phyloP scores from a whole-genome alignment of 2,329 filamentous ascomycete species.

The Neoscytalidium dimidiatum region DNA sequence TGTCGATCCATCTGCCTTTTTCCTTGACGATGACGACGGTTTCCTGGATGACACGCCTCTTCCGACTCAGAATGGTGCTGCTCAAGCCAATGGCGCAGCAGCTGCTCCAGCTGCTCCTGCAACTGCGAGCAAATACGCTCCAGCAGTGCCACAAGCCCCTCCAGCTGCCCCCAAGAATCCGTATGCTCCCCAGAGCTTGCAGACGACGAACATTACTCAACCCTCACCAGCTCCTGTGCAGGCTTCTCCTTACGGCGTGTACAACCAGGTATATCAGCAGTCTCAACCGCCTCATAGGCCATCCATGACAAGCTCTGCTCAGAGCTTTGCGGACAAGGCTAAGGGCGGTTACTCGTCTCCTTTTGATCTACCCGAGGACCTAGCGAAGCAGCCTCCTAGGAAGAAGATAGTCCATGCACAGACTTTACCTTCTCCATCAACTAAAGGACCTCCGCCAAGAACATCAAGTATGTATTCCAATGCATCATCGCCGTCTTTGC shows the following conservation, averaged over 20 bases:
- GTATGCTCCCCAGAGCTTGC: constrained; percentile 55
- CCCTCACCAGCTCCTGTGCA: constrained; percentile 30
- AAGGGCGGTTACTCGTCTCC: constrained; percentile 93
- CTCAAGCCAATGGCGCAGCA: not conserved
- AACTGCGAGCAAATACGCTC: constrained; percentile 38
- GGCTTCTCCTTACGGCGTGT: constrained; percentile 27
- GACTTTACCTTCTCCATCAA: constrained; percentile 35
- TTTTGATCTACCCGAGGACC: constrained; percentile 90
- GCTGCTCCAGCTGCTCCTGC: constrained; percentile 16
- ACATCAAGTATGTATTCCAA: constrained; percentile 60
- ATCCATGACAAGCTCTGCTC: constrained; percentile 54
- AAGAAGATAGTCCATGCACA: constrained; percentile 21
- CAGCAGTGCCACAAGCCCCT: constrained; percentile 30
- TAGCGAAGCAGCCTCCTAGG: constrained; percentile 70
- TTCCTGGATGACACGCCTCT: constrained; percentile 70
- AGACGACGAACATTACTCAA: constrained; percentile 50
- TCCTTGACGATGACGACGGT: constrained; percentile 83
- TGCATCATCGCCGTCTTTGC: constrained; percentile 26
- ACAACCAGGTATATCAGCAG: constrained; percentile 20
- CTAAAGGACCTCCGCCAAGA: constrained; percentile 56
- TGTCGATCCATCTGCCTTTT: constrained; percentile 55
- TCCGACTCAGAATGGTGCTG: constrained; percentile 31
- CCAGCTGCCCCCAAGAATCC: constrained; percentile 38
- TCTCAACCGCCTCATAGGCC: constrained; percentile 40
- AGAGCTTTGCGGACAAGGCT: constrained; percentile 87